These are phyloP conservation scores for Diaporthe sp. DNA, from an alignment of 2,329 filamentous ascomycete genomes.

Conservation along the genomic window DNA sequence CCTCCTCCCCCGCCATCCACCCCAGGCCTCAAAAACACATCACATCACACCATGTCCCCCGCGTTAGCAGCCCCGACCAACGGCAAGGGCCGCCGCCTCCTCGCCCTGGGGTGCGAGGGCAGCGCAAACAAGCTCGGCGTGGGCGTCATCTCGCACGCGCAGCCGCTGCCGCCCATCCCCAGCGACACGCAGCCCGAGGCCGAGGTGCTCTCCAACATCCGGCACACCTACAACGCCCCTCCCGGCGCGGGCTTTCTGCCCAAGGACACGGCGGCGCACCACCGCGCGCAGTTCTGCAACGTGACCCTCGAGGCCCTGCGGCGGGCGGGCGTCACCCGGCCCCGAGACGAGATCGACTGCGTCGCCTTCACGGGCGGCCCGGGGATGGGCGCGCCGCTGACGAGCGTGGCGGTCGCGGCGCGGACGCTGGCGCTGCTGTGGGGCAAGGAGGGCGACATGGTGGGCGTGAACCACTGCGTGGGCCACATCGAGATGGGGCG, in stretches of 20 bases:
- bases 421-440: constrained; percentile 86
- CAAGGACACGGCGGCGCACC: constrained; percentile 94
- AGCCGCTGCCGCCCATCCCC: constrained; percentile 41
- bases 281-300: constrained; percentile 85
- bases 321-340: constrained; percentile 71
- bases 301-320: constrained; percentile 85
- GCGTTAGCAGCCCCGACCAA: background rate
- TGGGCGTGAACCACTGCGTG: constrained; percentile 98
- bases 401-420: constrained; percentile 87
- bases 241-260: constrained; percentile 95
- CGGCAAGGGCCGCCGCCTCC: constrained; percentile 56
- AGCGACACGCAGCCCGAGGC: constrained; percentile 56
- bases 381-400: constrained; percentile 95
- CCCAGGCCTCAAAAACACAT: background rate
- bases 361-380: constrained; percentile 97
- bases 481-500: constrained; percentile 99
- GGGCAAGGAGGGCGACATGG: constrained; percentile 73
- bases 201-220: constrained; percentile 89
- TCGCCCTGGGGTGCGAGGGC: constrained; percentile 80
- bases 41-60: constrained; percentile 35
- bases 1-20: too few species aligned
- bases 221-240: constrained; percentile 92
- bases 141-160: constrained; percentile 86
- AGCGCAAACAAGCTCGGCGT: constrained; percentile 98
- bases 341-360: constrained; percentile 79